Evolutionary conservation across 805 yeast genomes (phyloP).

Genomic region (Candida sithepensis): DNA sequence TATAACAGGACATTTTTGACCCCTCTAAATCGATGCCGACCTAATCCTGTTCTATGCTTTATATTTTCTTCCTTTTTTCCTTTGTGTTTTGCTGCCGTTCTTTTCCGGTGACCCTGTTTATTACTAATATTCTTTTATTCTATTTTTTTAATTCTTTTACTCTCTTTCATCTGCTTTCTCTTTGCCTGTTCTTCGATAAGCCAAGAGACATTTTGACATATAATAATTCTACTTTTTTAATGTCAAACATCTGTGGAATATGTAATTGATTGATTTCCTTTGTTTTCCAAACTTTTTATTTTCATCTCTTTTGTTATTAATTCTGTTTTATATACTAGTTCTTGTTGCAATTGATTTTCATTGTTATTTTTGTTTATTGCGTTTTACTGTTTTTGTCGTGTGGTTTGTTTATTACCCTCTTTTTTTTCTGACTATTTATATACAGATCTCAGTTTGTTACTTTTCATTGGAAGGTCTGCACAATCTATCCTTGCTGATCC

Average conservation of each 20-base stretch:
- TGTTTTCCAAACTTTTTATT: background rate
- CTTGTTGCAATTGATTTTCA: background rate
- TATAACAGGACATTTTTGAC: too few species aligned
- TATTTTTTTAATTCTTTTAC: background rate
- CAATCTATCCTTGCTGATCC: too few species aligned
- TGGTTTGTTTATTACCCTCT: background rate
- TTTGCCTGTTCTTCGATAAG: background rate
- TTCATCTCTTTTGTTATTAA: background rate
- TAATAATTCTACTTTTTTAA: background rate
- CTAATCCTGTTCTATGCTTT: background rate
- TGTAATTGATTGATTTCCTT: background rate
- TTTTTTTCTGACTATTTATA: background rate
- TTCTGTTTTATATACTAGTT: background rate
- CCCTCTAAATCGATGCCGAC: too few species aligned
- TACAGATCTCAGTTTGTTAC: background rate
- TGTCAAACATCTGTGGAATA: background rate
- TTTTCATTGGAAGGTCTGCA: too few species aligned
- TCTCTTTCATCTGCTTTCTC: background rate
- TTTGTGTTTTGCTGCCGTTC: background rate
- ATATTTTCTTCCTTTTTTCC: background rate
- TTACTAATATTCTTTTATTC: background rate
- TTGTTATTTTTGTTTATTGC: background rate
- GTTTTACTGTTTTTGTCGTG: background rate
- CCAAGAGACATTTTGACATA: background rate
- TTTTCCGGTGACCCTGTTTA: background rate